Evolutionary conservation across 129 eudicot species (phyloP).

Genomic region (Gnaphalium uliginosum): DNA sequence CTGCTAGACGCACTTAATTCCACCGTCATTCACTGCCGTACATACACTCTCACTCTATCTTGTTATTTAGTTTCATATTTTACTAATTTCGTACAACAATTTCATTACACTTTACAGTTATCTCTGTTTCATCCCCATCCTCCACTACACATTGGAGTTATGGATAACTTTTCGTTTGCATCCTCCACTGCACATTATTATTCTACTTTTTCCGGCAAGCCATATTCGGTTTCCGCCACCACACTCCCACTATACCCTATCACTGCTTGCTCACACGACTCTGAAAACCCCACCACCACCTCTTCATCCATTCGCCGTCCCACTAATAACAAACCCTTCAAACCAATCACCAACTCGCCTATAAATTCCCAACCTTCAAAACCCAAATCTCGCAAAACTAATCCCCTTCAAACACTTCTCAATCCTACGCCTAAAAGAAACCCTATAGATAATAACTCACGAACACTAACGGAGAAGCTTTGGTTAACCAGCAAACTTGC

Average conservation of each 20-base stretch:
- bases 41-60: background rate
- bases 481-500: constrained; percentile 84
- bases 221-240: constrained; percentile 25
- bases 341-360: constrained; percentile 36
- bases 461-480: constrained; percentile 65
- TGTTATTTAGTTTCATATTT: background rate
- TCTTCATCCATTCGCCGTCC: constrained; percentile 44
- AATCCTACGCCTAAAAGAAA: constrained; percentile 35
- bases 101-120: background rate
- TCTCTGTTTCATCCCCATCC: background rate
- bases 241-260: constrained; percentile 26
- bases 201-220: constrained; percentile 43
- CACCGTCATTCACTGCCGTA: background rate
- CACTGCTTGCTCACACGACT: constrained; percentile 39
- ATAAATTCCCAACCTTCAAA: constrained; percentile 34
- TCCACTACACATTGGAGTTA: constrained; percentile 15
- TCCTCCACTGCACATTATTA: constrained; percentile 55
- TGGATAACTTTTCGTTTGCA: constrained; percentile 64
- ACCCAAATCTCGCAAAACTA: constrained; percentile 29
- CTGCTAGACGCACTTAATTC: background rate
- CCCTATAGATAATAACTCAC: constrained; percentile 27
- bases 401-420: constrained; percentile 49
- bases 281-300: constrained; percentile 31
- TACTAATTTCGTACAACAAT: background rate
- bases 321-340: constrained; percentile 37